Percentiles rank a stretch among this genome's conserved stretches.
phyloP scores from a whole-genome alignment of 2,329 filamentous ascomycete species.

The Chrysoporthe puriensis region DNA sequence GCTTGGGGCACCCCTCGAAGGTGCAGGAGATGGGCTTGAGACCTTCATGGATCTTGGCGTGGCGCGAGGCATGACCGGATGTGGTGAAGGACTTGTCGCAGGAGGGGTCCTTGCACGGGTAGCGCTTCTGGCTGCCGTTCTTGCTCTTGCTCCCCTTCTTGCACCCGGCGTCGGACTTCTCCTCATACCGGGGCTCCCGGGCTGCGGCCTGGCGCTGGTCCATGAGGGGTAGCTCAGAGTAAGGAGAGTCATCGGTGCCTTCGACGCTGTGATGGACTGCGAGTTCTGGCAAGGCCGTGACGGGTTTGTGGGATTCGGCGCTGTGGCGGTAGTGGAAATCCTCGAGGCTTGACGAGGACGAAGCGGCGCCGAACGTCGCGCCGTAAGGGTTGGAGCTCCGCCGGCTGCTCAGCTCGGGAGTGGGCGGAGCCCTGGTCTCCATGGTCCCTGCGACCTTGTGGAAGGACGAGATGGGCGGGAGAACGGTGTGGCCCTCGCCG shows the following conservation, averaged over 20 bases:
- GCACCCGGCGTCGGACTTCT: slow-evolving; percentile 37
- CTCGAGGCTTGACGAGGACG: slow-evolving; percentile 19
- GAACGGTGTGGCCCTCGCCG: slow-evolving; percentile 21
- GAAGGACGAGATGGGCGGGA: slow-evolving; percentile 26
- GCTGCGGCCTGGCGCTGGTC: background rate
- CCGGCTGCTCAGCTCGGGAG: slow-evolving; percentile 9
- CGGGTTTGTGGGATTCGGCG: slow-evolving; percentile 8
- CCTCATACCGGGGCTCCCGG: slow-evolving; percentile 44
- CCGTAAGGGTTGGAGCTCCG: slow-evolving; percentile 21
- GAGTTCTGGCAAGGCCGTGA: background rate
- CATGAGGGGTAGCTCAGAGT: background rate
- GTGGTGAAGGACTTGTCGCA: slow-evolving; percentile 84
- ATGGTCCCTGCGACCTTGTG: slow-evolving; percentile 20
- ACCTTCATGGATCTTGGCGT: slow-evolving; percentile 82
- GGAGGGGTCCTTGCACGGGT: slow-evolving; percentile 71
- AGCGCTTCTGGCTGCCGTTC: slow-evolving; percentile 60
- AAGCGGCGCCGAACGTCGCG: slow-evolving; percentile 10
- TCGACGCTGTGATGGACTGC: slow-evolving; percentile 18
- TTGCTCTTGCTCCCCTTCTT: slow-evolving; percentile 25
- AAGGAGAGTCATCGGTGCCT: background rate
- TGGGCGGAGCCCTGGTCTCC: slow-evolving; percentile 3
- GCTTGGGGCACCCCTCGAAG: slow-evolving; percentile 64
- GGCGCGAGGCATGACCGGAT: slow-evolving; percentile 81
- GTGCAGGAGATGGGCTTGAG: slow-evolving; percentile 75
- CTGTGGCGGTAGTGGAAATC: slow-evolving; percentile 20